Percentiles rank a stretch among this genome's conserved stretches.
These are phyloP conservation scores for Xylariaceae sp. DNA, from an alignment of 2,329 filamentous ascomycete genomes.

Conservation along the genomic window DNA sequence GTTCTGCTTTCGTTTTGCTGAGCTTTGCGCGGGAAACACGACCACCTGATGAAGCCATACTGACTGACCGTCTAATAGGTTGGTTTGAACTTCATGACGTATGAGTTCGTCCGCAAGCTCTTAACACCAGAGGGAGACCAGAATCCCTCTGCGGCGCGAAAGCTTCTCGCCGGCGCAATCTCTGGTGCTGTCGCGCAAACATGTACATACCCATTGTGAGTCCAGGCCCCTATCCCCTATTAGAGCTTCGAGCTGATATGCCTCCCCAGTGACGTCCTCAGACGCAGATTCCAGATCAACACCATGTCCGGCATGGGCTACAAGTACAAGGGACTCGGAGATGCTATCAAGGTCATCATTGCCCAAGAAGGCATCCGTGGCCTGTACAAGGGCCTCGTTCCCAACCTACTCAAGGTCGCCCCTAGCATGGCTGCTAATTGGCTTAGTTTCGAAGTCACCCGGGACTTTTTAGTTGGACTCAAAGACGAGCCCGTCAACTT, in stretches of 20 bases:
- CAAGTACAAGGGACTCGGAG: conserved; percentile 80
- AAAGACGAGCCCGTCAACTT: conserved; percentile 38
- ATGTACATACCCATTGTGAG: conserved; percentile 96
- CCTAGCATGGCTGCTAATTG: conserved; percentile 98
- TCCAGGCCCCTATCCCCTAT: conserved; percentile 15
- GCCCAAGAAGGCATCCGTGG: conserved; percentile 77
- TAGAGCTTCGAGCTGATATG: conserved; percentile 21
- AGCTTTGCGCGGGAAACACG: background rate
- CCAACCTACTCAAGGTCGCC: conserved; percentile 93
- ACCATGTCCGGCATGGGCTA: conserved; percentile 99
- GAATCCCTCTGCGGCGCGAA: conserved; percentile 73
- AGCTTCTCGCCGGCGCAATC: conserved; percentile 82
- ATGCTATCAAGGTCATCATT: conserved; percentile 78
- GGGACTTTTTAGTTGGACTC: conserved; percentile 73
- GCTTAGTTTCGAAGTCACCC: conserved; percentile 91
- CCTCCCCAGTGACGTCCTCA: conserved; percentile 69
- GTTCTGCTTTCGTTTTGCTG: conserved; percentile 18
- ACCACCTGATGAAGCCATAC: conserved; percentile 5
- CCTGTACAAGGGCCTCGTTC: conserved; percentile 92
- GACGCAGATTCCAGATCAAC: conserved; percentile 95
- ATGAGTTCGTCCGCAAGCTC: conserved; percentile 78
- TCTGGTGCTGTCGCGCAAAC: conserved; percentile 97
- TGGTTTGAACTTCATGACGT: conserved; percentile 97
- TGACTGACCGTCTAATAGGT: conserved; percentile 49
- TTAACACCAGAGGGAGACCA: conserved; percentile 84